A percentile compares a stretch with the other conserved stretches of the same genome.
These are phyloP conservation scores for Ophiostoma montium DNA, from an alignment of 2,329 filamentous ascomycete species.

Conservation along the genomic window DNA sequence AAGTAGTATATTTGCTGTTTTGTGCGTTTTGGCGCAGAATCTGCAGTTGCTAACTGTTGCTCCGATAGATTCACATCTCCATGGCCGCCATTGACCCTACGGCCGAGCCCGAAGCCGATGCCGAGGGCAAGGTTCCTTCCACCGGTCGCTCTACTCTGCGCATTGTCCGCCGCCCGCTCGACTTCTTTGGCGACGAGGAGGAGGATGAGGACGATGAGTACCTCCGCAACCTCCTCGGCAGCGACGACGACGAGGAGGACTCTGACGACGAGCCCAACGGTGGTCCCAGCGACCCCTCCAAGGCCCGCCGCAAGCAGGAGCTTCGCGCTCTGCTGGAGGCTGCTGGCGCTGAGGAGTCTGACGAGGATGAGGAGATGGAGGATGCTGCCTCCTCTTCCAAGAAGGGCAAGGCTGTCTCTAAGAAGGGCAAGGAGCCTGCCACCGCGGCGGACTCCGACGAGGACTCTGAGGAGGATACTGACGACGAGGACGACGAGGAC, in stretches of 20 bases:
- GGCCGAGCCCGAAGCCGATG: conserved; percentile 53
- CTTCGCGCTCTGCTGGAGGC: conserved; percentile 64
- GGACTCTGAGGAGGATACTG: conserved; percentile 27
- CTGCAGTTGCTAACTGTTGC: neutral
- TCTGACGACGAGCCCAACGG: conserved; percentile 66
- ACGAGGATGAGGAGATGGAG: conserved; percentile 46
- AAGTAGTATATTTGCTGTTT: conserved; percentile 27
- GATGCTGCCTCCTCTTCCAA: conserved; percentile 22
- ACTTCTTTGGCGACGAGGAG: conserved; percentile 30
- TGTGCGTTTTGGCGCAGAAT: neutral
- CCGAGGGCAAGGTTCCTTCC: conserved; percentile 44
- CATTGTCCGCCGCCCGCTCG: conserved; percentile 61
- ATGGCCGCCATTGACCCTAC: conserved; percentile 97
- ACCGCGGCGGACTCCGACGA: conserved; percentile 11
- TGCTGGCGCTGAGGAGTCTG: conserved; percentile 42
- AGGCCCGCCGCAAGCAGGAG: conserved; percentile 66
- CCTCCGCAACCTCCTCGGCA: conserved; percentile 38
- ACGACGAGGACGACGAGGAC: conserved; percentile 42
- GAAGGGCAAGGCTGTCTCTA: conserved; percentile 15
- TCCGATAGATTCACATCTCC: conserved; percentile 73
- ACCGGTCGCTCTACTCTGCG: conserved; percentile 76
- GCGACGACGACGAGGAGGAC: conserved; percentile 34
- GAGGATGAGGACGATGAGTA: conserved; percentile 50
- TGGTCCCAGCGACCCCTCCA: conserved; percentile 80
- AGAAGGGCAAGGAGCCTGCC: conserved; percentile 15